These are phyloP conservation scores for Cryptococcus sp. DNA, from an alignment of 1,284 basidiomycete genomes.

Conservation along the genomic window DNA sequence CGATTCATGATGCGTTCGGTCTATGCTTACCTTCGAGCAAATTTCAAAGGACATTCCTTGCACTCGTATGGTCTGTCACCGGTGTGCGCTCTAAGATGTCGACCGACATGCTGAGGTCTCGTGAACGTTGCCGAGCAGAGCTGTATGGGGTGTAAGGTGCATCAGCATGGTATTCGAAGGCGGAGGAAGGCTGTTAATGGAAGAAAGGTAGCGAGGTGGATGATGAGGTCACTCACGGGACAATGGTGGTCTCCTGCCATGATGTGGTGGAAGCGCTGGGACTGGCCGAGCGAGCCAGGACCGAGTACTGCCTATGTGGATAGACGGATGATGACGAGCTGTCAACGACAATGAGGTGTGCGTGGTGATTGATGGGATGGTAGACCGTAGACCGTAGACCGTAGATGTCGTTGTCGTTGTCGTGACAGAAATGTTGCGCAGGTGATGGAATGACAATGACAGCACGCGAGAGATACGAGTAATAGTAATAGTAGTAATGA, in stretches of 20 bases:
- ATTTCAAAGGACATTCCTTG: slow-evolving; percentile 82
- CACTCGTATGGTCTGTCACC: slow-evolving; percentile 89
- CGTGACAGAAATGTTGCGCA: too few species aligned
- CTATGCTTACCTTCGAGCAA: slow-evolving; percentile 70
- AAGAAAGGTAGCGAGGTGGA: not conserved
- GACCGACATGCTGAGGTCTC: slow-evolving; percentile 82
- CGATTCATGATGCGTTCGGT: too few species aligned
- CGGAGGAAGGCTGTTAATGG: not conserved
- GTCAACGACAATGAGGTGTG: too few species aligned
- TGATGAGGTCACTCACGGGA: slow-evolving; percentile 29
- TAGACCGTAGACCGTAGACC: too few species aligned
- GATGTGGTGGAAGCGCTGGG: not conserved
- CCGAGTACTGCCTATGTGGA: too few species aligned
- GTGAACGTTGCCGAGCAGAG: slow-evolving; percentile 84
- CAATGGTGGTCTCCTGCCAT: slow-evolving; percentile 49
- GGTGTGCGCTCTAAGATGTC: slow-evolving; percentile 89
- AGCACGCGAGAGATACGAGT: too few species aligned
- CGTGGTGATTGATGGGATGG: too few species aligned
- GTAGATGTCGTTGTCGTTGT: too few species aligned
- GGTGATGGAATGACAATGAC: too few species aligned
- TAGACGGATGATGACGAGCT: too few species aligned
- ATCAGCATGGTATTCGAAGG: slow-evolving; percentile 7
- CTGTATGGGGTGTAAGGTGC: slow-evolving; percentile 22
- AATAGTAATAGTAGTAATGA: too few species aligned
- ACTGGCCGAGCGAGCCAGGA: too few species aligned